Evolutionary conservation across 768 basidiomycete genomes (phyloP), one percentile per base, ranked within the genome.

Genomic region (Kwoniella shandongensis): DNA sequence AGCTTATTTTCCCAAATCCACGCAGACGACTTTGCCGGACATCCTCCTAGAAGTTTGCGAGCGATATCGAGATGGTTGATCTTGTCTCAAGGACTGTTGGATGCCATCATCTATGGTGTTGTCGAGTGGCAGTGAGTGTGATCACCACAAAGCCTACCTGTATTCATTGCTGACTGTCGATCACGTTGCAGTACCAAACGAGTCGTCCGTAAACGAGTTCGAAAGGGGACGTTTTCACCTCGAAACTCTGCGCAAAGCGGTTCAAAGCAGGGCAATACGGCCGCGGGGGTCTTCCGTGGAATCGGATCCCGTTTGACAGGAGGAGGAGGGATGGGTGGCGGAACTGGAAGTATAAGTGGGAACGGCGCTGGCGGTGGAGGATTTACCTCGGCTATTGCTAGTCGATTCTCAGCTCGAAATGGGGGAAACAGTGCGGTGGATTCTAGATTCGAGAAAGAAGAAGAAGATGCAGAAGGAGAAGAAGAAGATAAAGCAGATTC

Each of bases 51-150:
- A 0, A 52, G 50, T 0, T 54, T 78, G 1, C 41, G 72, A 30
- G 77, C 76, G 0, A 50, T 78, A n/a, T 75, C 76, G 3, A 58
- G 76, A 47, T 78, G 77, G 77, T 67, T 75, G 51, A 61, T 77
- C 23, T 67, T 75, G 25, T 57, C 73, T n/a, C 75, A 77, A 57
- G 76, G 77, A 12, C 46, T 76, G 1, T 59, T 76, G 1, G 77
- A 78, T 45, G 77, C 77, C 2, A 6, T 76, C 41, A 78, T 78
- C 56, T 78, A 78, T 44, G 77, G 77, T 23, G 39, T 76, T 13
- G 72, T 78, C 35, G 77, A 78, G 59, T 74, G 73, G 69, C 72
- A 76, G 72, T 73, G 51, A 65, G 72, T 73, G 23, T 13, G 20
- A 13, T n/a, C n/a, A n/a, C 32, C 13, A 6, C 32, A 13, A 6